A percentile compares a stretch with the other conserved stretches of the same genome.
Evolutionary conservation across 257 asterid genomes (phyloP).

Genomic region (Eustoma russellianum): DNA sequence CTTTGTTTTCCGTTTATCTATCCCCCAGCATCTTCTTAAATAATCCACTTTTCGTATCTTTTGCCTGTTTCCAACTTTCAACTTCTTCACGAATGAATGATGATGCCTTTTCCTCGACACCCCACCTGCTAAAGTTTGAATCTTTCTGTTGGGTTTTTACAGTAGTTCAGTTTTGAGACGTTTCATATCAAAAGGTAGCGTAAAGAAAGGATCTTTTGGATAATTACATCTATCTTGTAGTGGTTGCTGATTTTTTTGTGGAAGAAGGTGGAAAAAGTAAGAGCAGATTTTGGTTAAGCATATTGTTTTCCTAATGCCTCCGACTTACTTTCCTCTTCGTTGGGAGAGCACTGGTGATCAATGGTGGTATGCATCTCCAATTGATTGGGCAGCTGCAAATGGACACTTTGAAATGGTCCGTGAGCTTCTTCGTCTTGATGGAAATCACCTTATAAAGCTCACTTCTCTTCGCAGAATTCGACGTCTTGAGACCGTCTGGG

Average conservation of each 20-base stretch:
- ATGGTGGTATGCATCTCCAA: constrained; percentile 99
- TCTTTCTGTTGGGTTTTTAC: too few species aligned
- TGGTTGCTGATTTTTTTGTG: too few species aligned
- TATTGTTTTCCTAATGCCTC: constrained; percentile 36
- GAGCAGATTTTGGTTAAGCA: background rate
- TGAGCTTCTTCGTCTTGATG: constrained; percentile 87
- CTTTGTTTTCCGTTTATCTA: too few species aligned
- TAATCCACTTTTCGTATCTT: background rate
- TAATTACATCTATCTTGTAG: too few species aligned
- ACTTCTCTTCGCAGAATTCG: constrained; percentile 82
- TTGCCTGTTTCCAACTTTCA: constrained; percentile 6
- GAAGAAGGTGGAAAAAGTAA: too few species aligned
- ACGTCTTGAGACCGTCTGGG: constrained; percentile 98
- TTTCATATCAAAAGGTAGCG: background rate
- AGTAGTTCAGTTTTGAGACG: background rate
- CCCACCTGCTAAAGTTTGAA: too few species aligned
- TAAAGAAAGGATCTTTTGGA: constrained; percentile 6
- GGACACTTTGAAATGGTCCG: constrained; percentile 87
- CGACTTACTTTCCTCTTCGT: constrained; percentile 73
- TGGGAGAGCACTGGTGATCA: constrained; percentile 99
- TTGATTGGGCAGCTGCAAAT: constrained; percentile 95
- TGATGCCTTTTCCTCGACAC: too few species aligned
- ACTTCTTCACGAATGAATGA: background rate
- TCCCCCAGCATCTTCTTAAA: background rate
- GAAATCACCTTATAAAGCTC: constrained; percentile 77